Conservation (phyloP, 352 stramenopile genomes). For the Globisporangium middletonii region DNA sequence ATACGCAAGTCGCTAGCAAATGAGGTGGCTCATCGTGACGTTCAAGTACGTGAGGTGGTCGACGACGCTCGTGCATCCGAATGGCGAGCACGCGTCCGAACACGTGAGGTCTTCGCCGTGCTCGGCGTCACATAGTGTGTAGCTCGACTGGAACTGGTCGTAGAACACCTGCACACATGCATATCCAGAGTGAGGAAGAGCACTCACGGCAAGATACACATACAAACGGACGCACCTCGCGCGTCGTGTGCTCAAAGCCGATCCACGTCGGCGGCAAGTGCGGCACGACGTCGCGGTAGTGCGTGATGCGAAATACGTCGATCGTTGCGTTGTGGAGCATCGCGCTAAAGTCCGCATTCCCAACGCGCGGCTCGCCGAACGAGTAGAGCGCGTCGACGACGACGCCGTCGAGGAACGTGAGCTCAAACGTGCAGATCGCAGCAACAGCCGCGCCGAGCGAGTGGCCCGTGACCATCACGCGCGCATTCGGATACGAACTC, state of each 20-base stretch:
- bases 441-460: conserved; percentile 71
- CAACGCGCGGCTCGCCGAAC: conserved; percentile 73
- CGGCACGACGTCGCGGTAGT: conserved; percentile 72
- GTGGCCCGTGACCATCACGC: conserved; percentile 63
- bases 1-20: conserved; percentile 32
- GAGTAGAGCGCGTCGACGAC: conserved; percentile 53
- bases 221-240: conserved; percentile 38
- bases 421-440: conserved; percentile 67
- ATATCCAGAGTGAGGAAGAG: neutral
- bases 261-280: conserved; percentile 75
- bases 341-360: conserved; percentile 60
- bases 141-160: conserved; percentile 63
- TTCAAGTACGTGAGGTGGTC: conserved; percentile 86
- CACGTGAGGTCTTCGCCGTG: conserved; percentile 64
- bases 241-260: conserved; percentile 63
- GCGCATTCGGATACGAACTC: conserved; percentile 30
- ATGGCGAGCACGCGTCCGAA: conserved; percentile 65
- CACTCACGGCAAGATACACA: neutral
- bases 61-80: conserved; percentile 75
- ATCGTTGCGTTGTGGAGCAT: conserved; percentile 44
- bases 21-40: conserved; percentile 84
- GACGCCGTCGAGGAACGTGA: conserved; percentile 56
- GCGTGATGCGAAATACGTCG: conserved; percentile 67
- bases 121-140: conserved; percentile 45
- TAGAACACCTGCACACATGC: conserved; percentile 59